Evolutionary conservation across 2,329 filamentous ascomycete genomes (phyloP), one percentile per base, ranked within the genome.

Genomic region (Colletotrichum lentis): DNA sequence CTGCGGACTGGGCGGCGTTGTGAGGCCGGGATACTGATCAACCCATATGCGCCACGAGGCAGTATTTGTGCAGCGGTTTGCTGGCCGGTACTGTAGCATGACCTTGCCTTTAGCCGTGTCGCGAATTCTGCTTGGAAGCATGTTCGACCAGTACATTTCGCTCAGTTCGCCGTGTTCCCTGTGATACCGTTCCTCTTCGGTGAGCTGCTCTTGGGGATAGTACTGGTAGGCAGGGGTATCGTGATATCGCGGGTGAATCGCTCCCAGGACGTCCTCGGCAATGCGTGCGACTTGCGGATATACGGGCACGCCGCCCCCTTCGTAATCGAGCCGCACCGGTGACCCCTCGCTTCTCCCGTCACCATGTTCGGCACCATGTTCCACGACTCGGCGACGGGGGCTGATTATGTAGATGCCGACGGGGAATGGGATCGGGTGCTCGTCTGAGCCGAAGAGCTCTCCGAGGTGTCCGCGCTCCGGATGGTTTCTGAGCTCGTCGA

Each of bases 21-120:
- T 35, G 4, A 20, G 5, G 37, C 12, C 14, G 31, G 24, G 16
- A 27, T 22, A 10, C n/a, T 35, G 3, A 43, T 64, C 62, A 7
- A 27, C 24, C 43, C 44, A 64, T 5, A 39, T 24, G 14, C 62
- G 54, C 62, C 24, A 35, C 35, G 46, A n/a, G 12, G 62, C 62
- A 10, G 31, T 35, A 5, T 39, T 44, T 12, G 41, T 41, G 37
- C 62, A 64, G 5, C 22, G 20, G 8, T 43, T 35, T 6, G 62
- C 62, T 12, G 62, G 62, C 14, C 41, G 22, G 54, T 64, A 64
- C 44, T 64, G 62, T 5, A 64, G 14, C 12, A 59, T n/a, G 4
- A 46, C 27, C 27, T 64, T 64, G 0, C 62, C 54, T 10, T 54
- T 44, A 3, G 31, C 20, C 1, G 24, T 43, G 10, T 24, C 18